Conservation (phyloP, 2,329 filamentous ascomycete species). For the Talaromyces piceae region DNA sequence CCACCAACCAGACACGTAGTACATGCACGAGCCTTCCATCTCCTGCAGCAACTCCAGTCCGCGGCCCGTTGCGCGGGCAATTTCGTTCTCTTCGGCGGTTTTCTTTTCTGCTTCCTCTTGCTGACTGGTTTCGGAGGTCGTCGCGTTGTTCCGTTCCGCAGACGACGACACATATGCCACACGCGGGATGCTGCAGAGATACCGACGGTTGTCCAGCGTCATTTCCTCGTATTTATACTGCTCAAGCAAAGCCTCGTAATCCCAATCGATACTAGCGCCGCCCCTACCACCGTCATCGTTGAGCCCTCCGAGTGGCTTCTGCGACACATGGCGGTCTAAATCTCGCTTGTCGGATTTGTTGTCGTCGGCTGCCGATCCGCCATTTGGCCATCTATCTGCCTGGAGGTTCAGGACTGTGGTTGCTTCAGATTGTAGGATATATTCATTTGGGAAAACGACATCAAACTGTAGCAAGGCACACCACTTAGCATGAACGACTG, state of each 20-base stretch:
- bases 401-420: slow-evolving; percentile 44
- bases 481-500: not conserved
- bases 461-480: slow-evolving; percentile 55
- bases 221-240: slow-evolving; percentile 60
- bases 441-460: slow-evolving; percentile 65
- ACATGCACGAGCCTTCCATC: slow-evolving; percentile 74
- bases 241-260: slow-evolving; percentile 5
- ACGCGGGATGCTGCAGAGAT: slow-evolving; percentile 77
- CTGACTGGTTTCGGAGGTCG: slow-evolving; percentile 18
- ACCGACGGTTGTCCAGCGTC: slow-evolving; percentile 60
- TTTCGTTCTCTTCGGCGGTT: slow-evolving; percentile 71
- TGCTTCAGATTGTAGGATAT: slow-evolving; percentile 64
- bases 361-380: not conserved
- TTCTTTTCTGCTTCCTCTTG: slow-evolving; percentile 23
- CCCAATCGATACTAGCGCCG: slow-evolving; percentile 19
- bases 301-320: slow-evolving; percentile 36
- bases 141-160: slow-evolving; percentile 48
- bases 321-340: slow-evolving; percentile 14
- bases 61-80: slow-evolving; percentile 65
- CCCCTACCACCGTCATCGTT: slow-evolving; percentile 52
- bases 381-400: slow-evolving; percentile 14
- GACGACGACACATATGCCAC: slow-evolving; percentile 60
- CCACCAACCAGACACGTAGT: slow-evolving; percentile 86
- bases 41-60: slow-evolving; percentile 74
- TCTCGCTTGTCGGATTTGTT: slow-evolving; percentile 7